Percentiles rank a stretch among this genome's conserved stretches.
Conservation (phyloP, 352 stramenopile species). For the Globisporangium rhizosaccharum region DNA sequence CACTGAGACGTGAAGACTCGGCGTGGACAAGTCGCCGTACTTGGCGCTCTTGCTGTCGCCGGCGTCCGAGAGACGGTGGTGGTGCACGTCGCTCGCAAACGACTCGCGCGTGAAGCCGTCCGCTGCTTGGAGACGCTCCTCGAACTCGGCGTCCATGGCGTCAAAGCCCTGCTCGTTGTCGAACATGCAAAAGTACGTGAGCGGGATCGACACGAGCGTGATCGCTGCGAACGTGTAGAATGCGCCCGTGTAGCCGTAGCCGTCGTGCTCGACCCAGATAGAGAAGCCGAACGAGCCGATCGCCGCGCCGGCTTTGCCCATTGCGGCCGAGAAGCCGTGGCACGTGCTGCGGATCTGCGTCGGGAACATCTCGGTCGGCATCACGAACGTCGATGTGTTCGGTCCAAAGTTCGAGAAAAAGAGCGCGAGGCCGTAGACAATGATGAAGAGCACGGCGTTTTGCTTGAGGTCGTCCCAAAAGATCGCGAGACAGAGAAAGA, state of each 20-base stretch:
- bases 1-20: conserved; percentile 4
- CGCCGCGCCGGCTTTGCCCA: conserved; percentile 83
- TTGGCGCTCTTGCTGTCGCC: conserved; percentile 5
- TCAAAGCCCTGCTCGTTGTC: conserved; percentile 52
- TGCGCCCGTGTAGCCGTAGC: conserved; percentile 48
- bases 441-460: conserved; percentile 53
- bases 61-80: background rate
- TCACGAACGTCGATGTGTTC: conserved; percentile 85
- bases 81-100: background rate
- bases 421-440: conserved; percentile 67
- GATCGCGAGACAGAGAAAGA: conserved; percentile 57
- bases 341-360: conserved; percentile 84
- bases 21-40: conserved; percentile 10
- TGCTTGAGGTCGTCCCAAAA: conserved; percentile 56
- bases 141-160: conserved; percentile 59
- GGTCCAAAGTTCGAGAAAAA: conserved; percentile 87
- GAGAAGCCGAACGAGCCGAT: conserved; percentile 64
- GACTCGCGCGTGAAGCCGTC: conserved; percentile 14
- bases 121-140: conserved; percentile 12
- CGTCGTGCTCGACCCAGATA: conserved; percentile 52
- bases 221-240: conserved; percentile 63
- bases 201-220: conserved; percentile 40
- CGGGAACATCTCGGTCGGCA: conserved; percentile 84
- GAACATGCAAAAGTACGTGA: conserved; percentile 65
- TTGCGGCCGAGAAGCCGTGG: conserved; percentile 84